Conservation (phyloP, 352 stramenopile genomes). For the Pythium folliculosum region DNA sequence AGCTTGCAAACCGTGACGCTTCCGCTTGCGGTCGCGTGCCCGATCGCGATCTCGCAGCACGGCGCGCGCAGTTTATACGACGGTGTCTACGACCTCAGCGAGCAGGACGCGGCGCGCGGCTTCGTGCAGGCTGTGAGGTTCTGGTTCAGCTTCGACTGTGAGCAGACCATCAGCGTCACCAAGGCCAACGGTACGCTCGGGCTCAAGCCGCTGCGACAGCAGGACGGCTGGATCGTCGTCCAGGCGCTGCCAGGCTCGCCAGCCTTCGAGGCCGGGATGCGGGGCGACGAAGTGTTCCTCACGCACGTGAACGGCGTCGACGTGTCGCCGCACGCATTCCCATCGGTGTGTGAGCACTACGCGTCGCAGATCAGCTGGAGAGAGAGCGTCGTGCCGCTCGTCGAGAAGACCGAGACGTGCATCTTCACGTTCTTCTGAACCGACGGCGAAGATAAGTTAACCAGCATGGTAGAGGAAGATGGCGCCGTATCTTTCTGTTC, state of each 20-base stretch:
- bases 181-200: conserved; percentile 71
- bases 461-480: no score
- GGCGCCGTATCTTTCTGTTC: not conserved
- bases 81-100: conserved; percentile 57
- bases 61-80: conserved; percentile 59
- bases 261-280: conserved; percentile 74
- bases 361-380: conserved; percentile 57
- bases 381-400: conserved; percentile 71
- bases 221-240: conserved; percentile 78
- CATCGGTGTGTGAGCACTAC: conserved; percentile 41
- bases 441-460: conserved; percentile 1
- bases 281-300: conserved; percentile 71
- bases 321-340: conserved; percentile 72
- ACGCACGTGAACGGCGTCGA: conserved; percentile 81
- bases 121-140: conserved; percentile 73
- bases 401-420: conserved; percentile 75
- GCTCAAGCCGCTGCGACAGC: conserved; percentile 69
- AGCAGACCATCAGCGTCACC: conserved; percentile 77
- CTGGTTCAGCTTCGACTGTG: conserved; percentile 83
- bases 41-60: conserved; percentile 64
- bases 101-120: conserved; percentile 48
- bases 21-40: conserved; percentile 60
- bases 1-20: conserved; percentile 68
- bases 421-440: conserved; percentile 79
- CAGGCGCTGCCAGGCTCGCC: conserved; percentile 66